These are phyloP conservation scores for Geotrichum candidum DNA, from an alignment of 1,139 yeast species.

Conservation along the genomic window DNA sequence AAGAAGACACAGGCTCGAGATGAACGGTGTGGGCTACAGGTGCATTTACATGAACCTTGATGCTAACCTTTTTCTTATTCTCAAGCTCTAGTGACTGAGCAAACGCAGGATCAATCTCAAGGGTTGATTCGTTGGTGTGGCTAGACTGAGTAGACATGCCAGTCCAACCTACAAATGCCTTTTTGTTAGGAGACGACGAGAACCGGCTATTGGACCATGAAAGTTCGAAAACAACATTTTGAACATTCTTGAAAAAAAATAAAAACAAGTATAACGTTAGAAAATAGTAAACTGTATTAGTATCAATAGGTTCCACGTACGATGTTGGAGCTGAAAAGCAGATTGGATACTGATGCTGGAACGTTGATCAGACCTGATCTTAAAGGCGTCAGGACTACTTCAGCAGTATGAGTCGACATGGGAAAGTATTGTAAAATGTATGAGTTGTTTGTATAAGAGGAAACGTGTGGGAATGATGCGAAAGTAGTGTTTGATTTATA, in stretches of 20 bases:
- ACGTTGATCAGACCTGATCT: constrained; percentile 54
- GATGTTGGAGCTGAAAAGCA: constrained; percentile 50
- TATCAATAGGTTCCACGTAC: constrained; percentile 26
- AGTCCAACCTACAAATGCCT: constrained; percentile 66
- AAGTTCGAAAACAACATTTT: constrained; percentile 54
- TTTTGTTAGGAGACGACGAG: constrained; percentile 26
- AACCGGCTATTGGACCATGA: constrained; percentile 34
- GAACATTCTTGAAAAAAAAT: constrained; percentile 35
- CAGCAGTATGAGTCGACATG: constrained; percentile 28
- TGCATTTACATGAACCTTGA: constrained; percentile 40
- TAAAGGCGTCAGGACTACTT: constrained; percentile 35
- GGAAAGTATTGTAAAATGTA: too few relatives aligned
- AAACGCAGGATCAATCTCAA: constrained; percentile 55
- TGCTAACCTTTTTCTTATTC: constrained; percentile 42
- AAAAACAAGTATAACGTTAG: neutral
- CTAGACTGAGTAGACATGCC: constrained; percentile 35
- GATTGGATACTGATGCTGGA: constrained; percentile 47
- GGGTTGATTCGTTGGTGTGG: constrained; percentile 32
- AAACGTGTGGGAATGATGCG: neutral
- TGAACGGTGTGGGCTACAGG: constrained; percentile 55
- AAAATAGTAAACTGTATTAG: neutral
- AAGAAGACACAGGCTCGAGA: constrained; percentile 68
- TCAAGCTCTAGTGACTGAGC: constrained; percentile 42
- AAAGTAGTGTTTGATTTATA: too few relatives aligned
- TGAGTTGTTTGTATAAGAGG: neutral